These are phyloP conservation scores for Lodderomyces oxycetoniae DNA, from an alignment of 1,139 yeast species.

Conservation along the genomic window DNA sequence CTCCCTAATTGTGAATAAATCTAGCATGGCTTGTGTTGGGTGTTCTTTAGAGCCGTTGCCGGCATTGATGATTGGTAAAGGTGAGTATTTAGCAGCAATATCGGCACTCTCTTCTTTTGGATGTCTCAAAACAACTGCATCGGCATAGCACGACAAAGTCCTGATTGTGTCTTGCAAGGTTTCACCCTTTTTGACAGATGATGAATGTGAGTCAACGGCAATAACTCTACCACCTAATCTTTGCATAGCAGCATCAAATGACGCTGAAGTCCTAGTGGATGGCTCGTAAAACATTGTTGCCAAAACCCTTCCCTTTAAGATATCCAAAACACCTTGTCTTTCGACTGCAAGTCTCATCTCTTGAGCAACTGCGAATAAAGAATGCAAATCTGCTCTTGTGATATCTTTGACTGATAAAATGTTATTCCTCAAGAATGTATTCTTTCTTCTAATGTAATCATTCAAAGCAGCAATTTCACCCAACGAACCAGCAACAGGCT, in stretches of 20 bases:
- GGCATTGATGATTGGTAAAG: constrained; percentile 95
- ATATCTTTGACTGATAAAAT: constrained; percentile 86
- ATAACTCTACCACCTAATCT: constrained; percentile 98
- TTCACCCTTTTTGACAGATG: constrained; percentile 97
- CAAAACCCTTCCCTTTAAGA: constrained; percentile 83
- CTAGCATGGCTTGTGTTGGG: constrained; percentile 97
- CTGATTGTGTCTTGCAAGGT: constrained; percentile 95
- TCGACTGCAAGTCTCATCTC: constrained; percentile 97
- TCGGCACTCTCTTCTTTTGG: constrained; percentile 90
- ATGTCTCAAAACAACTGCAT: constrained; percentile 95
- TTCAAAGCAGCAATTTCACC: constrained; percentile 76
- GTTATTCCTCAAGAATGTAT: constrained; percentile 84
- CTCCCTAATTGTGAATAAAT: constrained; percentile 96
- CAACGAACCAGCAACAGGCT: constrained; percentile 60
- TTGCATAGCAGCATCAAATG: constrained; percentile 99
- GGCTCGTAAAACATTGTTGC: constrained; percentile 98
- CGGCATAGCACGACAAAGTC: constrained; percentile 91
- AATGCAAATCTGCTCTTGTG: constrained; percentile 81
- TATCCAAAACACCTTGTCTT: constrained; percentile 89
- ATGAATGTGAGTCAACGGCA: constrained; percentile 74
- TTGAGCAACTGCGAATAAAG: constrained; percentile 93
- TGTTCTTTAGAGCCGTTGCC: constrained; percentile 98
- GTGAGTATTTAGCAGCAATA: constrained; percentile 93
- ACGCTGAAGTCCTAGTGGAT: constrained; percentile 92
- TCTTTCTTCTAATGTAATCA: constrained; percentile 71